Percentiles rank a stretch among this genome's conserved stretches.
Evolutionary conservation across 1,139 yeast genomes (phyloP).

Genomic region (Protomyces pachydermus): DNA sequence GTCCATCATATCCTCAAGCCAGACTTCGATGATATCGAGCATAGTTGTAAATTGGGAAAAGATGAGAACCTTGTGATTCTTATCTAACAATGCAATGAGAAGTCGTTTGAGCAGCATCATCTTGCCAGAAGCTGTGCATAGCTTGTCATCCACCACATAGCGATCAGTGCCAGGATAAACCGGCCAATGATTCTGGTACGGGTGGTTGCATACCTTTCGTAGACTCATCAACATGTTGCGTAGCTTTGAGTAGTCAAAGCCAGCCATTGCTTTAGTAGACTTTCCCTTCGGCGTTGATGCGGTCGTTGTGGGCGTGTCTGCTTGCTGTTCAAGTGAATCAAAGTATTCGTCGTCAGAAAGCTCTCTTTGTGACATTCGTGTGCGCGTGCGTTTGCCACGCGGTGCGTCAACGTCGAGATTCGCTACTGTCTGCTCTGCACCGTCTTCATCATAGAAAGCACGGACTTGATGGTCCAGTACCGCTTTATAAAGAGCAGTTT

Average conservation of each 20-base stretch:
- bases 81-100: conserved; percentile 47
- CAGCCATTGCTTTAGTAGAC: conserved; percentile 38
- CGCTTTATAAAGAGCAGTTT: conserved; percentile 58
- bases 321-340: conserved; percentile 1
- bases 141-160: conserved; percentile 42
- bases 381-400: not conserved
- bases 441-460: conserved; percentile 5
- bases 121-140: conserved; percentile 60
- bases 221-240: conserved; percentile 75
- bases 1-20: conserved; percentile 49
- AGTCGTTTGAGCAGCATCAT: conserved; percentile 64
- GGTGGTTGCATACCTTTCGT: conserved; percentile 77
- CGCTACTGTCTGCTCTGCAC: not conserved
- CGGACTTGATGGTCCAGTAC: conserved; percentile 48
- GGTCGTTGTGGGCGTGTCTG: not conserved
- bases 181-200: conserved; percentile 77
- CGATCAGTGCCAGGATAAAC: conserved; percentile 37
- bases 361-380: not conserved
- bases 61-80: conserved; percentile 63
- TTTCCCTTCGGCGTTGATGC: conserved; percentile 31
- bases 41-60: conserved; percentile 80
- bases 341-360: conserved; percentile 18
- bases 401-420: not conserved
- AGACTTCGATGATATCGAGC: conserved; percentile 71
- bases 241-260: conserved; percentile 44